A percentile compares a stretch with the other conserved stretches of the same genome.
Evolutionary conservation across 306 rosid species (phyloP).

Genomic region (Dryas alaskensis): DNA sequence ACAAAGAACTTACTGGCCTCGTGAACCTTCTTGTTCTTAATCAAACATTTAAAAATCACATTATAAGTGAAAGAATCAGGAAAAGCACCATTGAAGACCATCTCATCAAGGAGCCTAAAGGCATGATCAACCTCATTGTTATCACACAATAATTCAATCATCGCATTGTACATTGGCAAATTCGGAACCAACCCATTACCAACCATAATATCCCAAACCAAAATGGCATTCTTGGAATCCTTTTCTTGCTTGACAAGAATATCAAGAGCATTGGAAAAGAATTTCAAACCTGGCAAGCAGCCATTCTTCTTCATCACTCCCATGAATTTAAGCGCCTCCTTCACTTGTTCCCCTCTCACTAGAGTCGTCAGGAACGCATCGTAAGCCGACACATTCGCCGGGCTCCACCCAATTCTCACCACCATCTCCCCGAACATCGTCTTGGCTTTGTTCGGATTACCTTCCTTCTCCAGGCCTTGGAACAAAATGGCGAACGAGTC

Average conservation of each 20-base stretch:
- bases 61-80: constrained; percentile 61
- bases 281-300: constrained; percentile 66
- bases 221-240: constrained; percentile 37
- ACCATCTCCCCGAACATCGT: constrained; percentile 57
- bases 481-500: constrained; percentile 60
- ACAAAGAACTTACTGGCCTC: constrained; percentile 44
- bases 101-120: constrained; percentile 50
- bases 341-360: constrained; percentile 32
- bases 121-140: constrained; percentile 42
- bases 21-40: constrained; percentile 46
- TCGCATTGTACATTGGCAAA: constrained; percentile 59
- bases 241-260: constrained; percentile 39
- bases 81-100: constrained; percentile 59
- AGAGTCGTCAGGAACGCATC: constrained; percentile 54
- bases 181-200: constrained; percentile 45
- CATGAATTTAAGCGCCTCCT: constrained; percentile 49
- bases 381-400: constrained; percentile 41
- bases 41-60: constrained; percentile 64
- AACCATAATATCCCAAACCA: constrained; percentile 60
- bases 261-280: constrained; percentile 56
- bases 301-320: constrained; percentile 44
- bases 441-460: constrained; percentile 44
- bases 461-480: constrained; percentile 72
- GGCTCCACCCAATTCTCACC: constrained; percentile 46
- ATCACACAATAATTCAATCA: constrained; percentile 58